phyloP scores from a whole-genome alignment of 106 monocot species.

The Dendrobium huoshanense region DNA sequence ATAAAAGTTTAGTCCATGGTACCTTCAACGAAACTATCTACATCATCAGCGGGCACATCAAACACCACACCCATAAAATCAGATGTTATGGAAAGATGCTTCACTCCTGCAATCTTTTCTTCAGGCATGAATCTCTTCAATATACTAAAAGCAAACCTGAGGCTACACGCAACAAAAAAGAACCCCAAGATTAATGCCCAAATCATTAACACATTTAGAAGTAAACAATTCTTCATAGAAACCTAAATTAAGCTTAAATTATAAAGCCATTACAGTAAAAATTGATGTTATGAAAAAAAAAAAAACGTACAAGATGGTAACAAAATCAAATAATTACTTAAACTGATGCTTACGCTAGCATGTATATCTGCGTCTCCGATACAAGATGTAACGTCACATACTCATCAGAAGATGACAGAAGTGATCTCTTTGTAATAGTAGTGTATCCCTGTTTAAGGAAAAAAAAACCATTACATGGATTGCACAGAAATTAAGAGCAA shows the following conservation, averaged over 20 bases:
- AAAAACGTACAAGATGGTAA: neutral
- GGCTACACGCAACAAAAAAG: neutral
- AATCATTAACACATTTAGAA: neutral
- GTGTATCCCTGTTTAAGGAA: slow-evolving; percentile 64
- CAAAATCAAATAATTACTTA: slow-evolving; percentile 24
- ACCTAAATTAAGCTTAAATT: too few species aligned
- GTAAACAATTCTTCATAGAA: too few species aligned
- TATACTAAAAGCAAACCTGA: slow-evolving; percentile 67
- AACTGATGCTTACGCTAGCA: slow-evolving; percentile 24
- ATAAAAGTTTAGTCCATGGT: neutral
- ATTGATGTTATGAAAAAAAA: neutral
- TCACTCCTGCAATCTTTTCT: slow-evolving; percentile 61
- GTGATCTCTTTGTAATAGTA: slow-evolving; percentile 86
- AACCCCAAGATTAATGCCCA: neutral
- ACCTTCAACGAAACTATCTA: slow-evolving; percentile 64
- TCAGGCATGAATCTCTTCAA: slow-evolving; percentile 84
- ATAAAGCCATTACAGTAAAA: neutral
- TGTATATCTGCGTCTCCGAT: slow-evolving; percentile 42
- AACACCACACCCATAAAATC: slow-evolving; percentile 88
- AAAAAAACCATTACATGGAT: neutral
- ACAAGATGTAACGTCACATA: slow-evolving; percentile 76
- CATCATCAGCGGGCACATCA: slow-evolving; percentile 85
- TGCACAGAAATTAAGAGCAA: neutral
- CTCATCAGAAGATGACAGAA: slow-evolving; percentile 79
- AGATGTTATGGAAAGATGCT: slow-evolving; percentile 69